phyloP scores from a whole-genome alignment of 2,329 filamentous ascomycete species.

The Alternaria alternata region DNA sequence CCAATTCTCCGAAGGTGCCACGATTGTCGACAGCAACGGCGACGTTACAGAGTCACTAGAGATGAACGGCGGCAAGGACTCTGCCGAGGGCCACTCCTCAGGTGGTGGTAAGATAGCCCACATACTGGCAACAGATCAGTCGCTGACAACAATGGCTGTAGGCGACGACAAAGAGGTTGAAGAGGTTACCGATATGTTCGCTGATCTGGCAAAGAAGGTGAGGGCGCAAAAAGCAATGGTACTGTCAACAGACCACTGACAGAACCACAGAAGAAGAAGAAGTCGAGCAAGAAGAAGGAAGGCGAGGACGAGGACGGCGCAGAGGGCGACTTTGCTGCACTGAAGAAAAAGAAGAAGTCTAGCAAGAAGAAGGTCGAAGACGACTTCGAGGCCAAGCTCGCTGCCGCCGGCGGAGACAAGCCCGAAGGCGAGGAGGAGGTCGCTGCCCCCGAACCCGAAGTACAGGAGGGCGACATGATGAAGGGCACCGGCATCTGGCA shows the following conservation, averaged over 20 bases:
- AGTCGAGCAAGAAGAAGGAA: slow-evolving; percentile 67
- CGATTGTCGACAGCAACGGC: slow-evolving; percentile 89
- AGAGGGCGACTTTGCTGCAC: slow-evolving; percentile 68
- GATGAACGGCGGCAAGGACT: slow-evolving; percentile 77
- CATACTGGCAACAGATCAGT: slow-evolving; percentile 10
- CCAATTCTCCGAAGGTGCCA: slow-evolving; percentile 86
- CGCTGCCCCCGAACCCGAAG: slow-evolving; percentile 58
- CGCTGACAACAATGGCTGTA: slow-evolving; percentile 35
- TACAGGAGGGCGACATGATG: slow-evolving; percentile 77
- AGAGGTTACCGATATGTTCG: slow-evolving; percentile 69
- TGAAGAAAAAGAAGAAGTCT: slow-evolving; percentile 91
- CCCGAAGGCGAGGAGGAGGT: slow-evolving; percentile 64
- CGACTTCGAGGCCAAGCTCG: slow-evolving; percentile 74
- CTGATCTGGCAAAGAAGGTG: slow-evolving; percentile 73
- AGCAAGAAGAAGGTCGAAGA: slow-evolving; percentile 64
- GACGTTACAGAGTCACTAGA: slow-evolving; percentile 78
- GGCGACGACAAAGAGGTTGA: slow-evolving; percentile 65
- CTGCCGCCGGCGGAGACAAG: slow-evolving; percentile 62
- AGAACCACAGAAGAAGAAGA: slow-evolving; percentile 67
- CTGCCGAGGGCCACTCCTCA: slow-evolving; percentile 75
- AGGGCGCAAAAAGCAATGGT: neutral
- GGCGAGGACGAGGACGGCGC: slow-evolving; percentile 57
- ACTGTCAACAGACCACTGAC: slow-evolving; percentile 8
- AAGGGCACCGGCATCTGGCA: slow-evolving; percentile 89
- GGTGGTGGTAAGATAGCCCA: slow-evolving; percentile 35